A percentile compares a stretch with the other conserved stretches of the same genome.
Evolutionary conservation across 1,139 yeast species (phyloP).

Genomic region (Saccharomyces pastorianus): DNA sequence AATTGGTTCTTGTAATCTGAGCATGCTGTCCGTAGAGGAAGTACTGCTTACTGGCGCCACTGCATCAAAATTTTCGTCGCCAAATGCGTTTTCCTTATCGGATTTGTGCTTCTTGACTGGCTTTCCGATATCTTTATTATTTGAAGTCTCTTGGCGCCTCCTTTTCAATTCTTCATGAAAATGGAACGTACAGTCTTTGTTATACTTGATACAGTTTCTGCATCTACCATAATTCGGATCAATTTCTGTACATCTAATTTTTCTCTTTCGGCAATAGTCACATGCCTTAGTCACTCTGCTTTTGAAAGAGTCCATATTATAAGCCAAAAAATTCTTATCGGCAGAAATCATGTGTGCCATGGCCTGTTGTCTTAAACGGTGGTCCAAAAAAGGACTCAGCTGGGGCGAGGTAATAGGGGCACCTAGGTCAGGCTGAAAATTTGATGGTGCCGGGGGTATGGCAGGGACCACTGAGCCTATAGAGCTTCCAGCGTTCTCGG

Average conservation of each 20-base stretch:
- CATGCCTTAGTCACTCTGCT: conserved; percentile 32
- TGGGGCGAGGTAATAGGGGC: background rate
- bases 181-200: conserved; percentile 15
- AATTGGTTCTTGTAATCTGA: background rate
- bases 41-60: background rate
- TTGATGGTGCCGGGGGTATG: background rate
- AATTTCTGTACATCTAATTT: conserved; percentile 31
- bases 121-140: background rate
- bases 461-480: background rate
- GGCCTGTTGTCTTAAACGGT: background rate
- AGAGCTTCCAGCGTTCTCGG: background rate
- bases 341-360: background rate
- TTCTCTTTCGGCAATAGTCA: conserved; percentile 32
- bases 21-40: background rate
- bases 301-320: background rate
- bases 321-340: background rate
- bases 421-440: background rate
- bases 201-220: conserved; percentile 23
- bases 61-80: background rate
- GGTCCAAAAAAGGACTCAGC: background rate
- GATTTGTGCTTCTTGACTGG: background rate
- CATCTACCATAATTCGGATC: conserved; percentile 20
- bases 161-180: background rate
- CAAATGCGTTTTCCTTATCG: background rate
- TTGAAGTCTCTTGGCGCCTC: background rate